Evolutionary conservation across 2,329 filamentous ascomycete species (phyloP), one percentile per base, ranked within the genome.

Genomic region (Aureobasidium sp.): DNA sequence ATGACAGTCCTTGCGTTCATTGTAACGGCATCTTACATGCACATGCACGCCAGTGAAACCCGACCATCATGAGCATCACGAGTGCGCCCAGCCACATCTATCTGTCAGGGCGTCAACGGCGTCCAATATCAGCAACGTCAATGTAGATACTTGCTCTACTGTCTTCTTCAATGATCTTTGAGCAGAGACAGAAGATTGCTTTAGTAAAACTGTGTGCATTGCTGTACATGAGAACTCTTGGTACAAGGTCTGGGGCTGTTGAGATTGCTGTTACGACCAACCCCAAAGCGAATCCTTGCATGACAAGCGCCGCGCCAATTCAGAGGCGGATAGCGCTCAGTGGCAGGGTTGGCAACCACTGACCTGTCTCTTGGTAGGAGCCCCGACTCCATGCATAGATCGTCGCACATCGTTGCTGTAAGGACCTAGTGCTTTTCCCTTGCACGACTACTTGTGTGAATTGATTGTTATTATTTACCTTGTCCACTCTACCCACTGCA

Each of bases 341-440:
- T 52, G 27, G 34, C 34, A 56, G 37, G 51, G 53, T 45, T 45
- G 39, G 41, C 53, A 31, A 47, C 53, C 53, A 57, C 27, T 37
- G 53, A 57, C 55, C 55, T 48, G 42, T 58, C 55, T 36, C 15
- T 29, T 48, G 55, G 55, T 34, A 48, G 17, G 20, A 36, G 20
- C 29, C 53, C 53, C 29, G 53, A 57, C 27, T 36, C 15, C 20
- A 37, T 57, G 53, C 53, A 57, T 57, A 17, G 44, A 60, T 60
- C 31, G 57, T 60, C 37, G 57, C n/a, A 60, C 57, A 42, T 59
- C 31, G 25, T 39, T 60, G 57, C 57, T 59, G 55, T 59, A 48
- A 59, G 42, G 55, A 47, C 34, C 25, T 49, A 12, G 31, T 37
- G 20, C 20, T 39, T 25, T 51, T 34, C 57, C 56, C 57, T 60